A percentile compares a stretch with the other conserved stretches of the same genome.
Conservation (phyloP, 2,329 filamentous ascomycete species). For the Ascochyta rabiei region DNA sequence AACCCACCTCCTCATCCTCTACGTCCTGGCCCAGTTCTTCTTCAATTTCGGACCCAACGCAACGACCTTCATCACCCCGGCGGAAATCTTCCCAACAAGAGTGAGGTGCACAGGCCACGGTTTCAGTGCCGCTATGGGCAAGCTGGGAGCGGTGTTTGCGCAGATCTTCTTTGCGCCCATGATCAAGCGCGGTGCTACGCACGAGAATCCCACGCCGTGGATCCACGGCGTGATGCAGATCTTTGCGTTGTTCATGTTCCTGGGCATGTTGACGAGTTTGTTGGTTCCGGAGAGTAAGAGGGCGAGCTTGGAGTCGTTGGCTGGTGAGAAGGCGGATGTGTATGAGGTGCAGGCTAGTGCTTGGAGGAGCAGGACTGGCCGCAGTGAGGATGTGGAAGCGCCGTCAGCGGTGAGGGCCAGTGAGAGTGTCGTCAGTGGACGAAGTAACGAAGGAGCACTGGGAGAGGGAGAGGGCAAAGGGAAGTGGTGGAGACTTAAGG, state of each 20-base stretch:
- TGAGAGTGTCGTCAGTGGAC: conserved; percentile 18
- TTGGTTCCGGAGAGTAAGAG: conserved; percentile 81
- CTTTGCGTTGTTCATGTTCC: conserved; percentile 80
- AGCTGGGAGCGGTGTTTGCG: conserved; percentile 57
- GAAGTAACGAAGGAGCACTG: conserved; percentile 16
- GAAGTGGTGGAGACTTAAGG: conserved; percentile 11
- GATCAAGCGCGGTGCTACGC: conserved; percentile 60
- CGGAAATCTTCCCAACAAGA: conserved; percentile 59
- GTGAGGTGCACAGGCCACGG: conserved; percentile 57
- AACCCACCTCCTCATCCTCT: conserved; percentile 52
- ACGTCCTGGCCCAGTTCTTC: conserved; percentile 58
- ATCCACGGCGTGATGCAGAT: conserved; percentile 77
- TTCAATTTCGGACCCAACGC: conserved; percentile 61
- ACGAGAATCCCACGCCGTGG: conserved; percentile 63
- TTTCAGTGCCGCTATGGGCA: conserved; percentile 56
- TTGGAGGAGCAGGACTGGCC: conserved; percentile 38
- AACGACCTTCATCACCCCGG: conserved; percentile 59
- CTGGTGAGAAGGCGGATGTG: conserved; percentile 65
- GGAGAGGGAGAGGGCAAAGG: not conserved
- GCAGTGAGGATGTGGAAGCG: conserved; percentile 2
- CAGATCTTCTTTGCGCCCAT: conserved; percentile 58
- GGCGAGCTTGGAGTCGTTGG: conserved; percentile 72
- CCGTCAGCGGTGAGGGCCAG: conserved; percentile 13
- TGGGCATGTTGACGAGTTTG: conserved; percentile 70
- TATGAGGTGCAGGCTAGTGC: conserved; percentile 53